Base-by-base conservation (phyloP, 345 rosid genomes). In the Viola odorata region DNA sequence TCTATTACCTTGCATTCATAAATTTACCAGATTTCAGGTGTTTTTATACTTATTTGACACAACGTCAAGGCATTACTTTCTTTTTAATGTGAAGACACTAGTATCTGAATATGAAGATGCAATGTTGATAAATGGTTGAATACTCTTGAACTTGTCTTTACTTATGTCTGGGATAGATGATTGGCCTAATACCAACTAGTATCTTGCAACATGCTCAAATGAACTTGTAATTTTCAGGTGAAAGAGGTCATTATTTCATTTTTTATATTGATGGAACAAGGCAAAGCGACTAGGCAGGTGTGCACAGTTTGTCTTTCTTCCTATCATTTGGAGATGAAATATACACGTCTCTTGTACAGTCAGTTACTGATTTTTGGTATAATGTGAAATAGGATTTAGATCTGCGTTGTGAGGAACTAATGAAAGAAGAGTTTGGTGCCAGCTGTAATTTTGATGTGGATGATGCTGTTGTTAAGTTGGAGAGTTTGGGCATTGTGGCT, bases 211-310 rank as follows among this genome's bases (percentile, higher is more conserved):
- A 51, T 52, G 59, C 40, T 17, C 12, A 11, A 42, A 53, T 51
- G 9, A 58, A 44, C 53, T 67, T 38, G 5, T 44, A 5, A 41
- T 48, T 67, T 50, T 15, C 81, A 94, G 99, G 99, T 94, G 45
- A 94, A 94, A 75, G 97, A 94, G 77, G 91, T 94, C 54, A 88
- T 94, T 50, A 77, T 94, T 62, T 78, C 88, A 23, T 92, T 84
- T 81, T 94, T 84, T 77, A 86, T 90, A 73, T 69, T 94, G 76
- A 87, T 90, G 96, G 96, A 89, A 71, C 99, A 94, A 62, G 99
- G 97, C 55, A 90, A 90, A 76, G 95, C 99, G 64, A 86, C 96
- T 49, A 67, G 66, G 75, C 83, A 86, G 92, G 98, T 83, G 60
- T 53, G 71, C 32, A 4, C 41, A 32, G 16, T 61, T 55, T 23